Evolutionary conservation across 805 yeast species (phyloP).

Genomic region (Starmerella davenportii): DNA sequence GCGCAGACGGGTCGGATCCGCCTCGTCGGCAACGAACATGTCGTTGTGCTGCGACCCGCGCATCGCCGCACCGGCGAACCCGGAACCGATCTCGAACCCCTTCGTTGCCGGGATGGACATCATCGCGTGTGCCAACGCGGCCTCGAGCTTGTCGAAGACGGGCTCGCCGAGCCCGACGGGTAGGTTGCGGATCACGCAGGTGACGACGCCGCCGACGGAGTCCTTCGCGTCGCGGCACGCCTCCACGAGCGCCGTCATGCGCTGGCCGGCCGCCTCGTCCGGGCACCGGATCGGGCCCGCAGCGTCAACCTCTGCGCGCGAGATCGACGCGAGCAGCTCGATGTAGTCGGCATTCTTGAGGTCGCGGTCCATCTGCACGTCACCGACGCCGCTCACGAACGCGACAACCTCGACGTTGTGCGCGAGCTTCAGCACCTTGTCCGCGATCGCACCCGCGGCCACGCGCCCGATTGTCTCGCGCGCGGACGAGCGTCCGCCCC

Average conservation of each 20-base stretch:
- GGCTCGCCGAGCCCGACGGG: conserved; percentile 98
- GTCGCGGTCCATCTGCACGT: conserved; percentile 56
- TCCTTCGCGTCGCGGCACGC: conserved; percentile 70
- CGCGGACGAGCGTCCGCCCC: conserved; percentile 95
- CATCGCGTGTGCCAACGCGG: conserved; percentile 93
- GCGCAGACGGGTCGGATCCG: conserved; percentile 41
- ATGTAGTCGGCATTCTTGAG: conserved; percentile 48
- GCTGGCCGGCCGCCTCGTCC: conserved; percentile 45
- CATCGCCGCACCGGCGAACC: conserved; percentile 72
- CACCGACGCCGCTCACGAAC: conserved; percentile 86
- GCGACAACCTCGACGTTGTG: conserved; percentile 87
- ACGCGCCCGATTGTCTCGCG: conserved; percentile 98
- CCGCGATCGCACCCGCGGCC: conserved; percentile 97
- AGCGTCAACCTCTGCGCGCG: conserved; percentile 76
- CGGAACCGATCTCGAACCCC: conserved; percentile 96
- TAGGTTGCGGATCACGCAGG: conserved; percentile 86
- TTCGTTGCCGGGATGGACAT: conserved; percentile 92
- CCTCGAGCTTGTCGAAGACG: conserved; percentile 90
- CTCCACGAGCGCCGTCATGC: conserved; percentile 77
- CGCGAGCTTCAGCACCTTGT: conserved; percentile 61
- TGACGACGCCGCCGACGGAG: conserved; percentile 94
- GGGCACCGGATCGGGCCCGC: conserved; percentile 92
- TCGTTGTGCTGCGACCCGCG: conserved; percentile 94
- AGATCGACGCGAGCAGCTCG: conserved; percentile 49
- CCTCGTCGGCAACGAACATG: conserved; percentile 44